Conservation (phyloP, 1,284 basidiomycete species). For the Cutaneotrichosporon sp. region DNA sequence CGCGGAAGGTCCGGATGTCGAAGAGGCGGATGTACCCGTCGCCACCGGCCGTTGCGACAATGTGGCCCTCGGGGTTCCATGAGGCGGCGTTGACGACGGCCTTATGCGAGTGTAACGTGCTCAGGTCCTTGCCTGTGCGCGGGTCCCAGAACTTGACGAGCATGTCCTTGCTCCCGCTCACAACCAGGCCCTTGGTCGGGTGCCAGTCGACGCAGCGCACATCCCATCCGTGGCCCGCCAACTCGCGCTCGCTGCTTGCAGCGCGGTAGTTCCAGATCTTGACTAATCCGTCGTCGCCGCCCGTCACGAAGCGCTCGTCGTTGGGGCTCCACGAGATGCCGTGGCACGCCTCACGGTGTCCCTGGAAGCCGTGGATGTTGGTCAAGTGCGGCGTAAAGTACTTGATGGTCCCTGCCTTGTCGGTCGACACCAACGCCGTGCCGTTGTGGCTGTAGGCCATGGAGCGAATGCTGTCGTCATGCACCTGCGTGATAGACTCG, state of each 20-base stretch:
- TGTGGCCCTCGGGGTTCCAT: conserved; percentile 91
- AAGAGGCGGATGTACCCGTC: conserved; percentile 96
- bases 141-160: conserved; percentile 99
- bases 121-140: conserved; percentile 78
- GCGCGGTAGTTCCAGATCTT: conserved; percentile 95
- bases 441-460: conserved; percentile 90
- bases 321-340: conserved; percentile 90
- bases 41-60: conserved; percentile 89
- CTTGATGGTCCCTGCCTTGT: conserved; percentile 93
- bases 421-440: conserved; percentile 84
- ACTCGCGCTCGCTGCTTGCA: conserved; percentile 78
- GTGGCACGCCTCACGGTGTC: conserved; percentile 85
- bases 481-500: conserved; percentile 96
- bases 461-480: conserved; percentile 89
- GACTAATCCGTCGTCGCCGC: conserved; percentile 90
- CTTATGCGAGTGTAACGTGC: conserved; percentile 94
- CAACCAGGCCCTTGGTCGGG: conserved; percentile 89
- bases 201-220: conserved; percentile 99
- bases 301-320: conserved; percentile 87
- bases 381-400: conserved; percentile 99
- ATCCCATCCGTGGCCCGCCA: conserved; percentile 95
- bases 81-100: conserved; percentile 90
- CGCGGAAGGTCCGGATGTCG: conserved; percentile 97
- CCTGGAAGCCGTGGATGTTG: conserved; percentile 90
- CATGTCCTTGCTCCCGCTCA: conserved; percentile 95